Conservation (phyloP, 345 rosid genomes). For the Alliaria petiolata region DNA sequence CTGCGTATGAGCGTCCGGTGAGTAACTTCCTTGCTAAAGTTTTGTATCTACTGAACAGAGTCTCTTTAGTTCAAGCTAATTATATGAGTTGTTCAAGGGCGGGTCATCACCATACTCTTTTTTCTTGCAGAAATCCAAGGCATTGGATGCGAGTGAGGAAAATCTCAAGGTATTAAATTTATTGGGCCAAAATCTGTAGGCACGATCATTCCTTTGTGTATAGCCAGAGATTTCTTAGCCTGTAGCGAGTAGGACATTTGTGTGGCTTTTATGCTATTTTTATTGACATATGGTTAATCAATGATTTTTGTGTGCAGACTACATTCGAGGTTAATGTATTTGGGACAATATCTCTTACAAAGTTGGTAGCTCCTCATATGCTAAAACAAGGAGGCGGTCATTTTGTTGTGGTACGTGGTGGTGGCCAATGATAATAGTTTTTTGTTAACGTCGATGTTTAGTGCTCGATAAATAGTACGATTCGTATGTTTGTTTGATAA, state of each 20-base stretch:
- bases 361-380: conserved; percentile 74
- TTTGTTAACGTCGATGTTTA: background rate
- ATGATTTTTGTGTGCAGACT: conserved; percentile 44
- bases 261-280: background rate
- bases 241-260: background rate
- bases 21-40: conserved; percentile 20
- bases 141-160: conserved; percentile 70
- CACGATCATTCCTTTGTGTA: background rate
- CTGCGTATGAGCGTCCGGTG: conserved; percentile 94
- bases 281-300: background rate
- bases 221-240: conserved; percentile 7
- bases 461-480: background rate
- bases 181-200: background rate
- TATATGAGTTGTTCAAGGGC: background rate
- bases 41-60: background rate
- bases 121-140: conserved; percentile 69
- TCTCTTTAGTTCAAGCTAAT: background rate
- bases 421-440: background rate
- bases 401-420: conserved; percentile 87
- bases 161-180: conserved; percentile 56
- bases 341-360: conserved; percentile 85
- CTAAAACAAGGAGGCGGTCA: conserved; percentile 79
- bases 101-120: background rate
- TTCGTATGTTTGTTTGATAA: background rate
- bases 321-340: conserved; percentile 78